Base-by-base conservation (phyloP, 164 flowering plant genomes). In the Tetrastigma voinierianum region DNA sequence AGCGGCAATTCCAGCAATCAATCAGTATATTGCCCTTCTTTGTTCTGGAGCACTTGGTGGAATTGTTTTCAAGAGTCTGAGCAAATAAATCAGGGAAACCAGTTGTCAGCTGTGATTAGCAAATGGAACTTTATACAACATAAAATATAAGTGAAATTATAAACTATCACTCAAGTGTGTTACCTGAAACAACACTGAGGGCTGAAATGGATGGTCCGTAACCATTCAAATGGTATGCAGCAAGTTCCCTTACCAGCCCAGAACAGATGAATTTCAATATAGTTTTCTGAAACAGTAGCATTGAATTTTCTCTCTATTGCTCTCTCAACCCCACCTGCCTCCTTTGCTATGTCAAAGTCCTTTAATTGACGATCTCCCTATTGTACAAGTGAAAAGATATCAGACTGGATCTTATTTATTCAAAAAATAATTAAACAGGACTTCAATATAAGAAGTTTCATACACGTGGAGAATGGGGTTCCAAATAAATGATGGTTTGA, bases 271-370 rank as follows among this genome's bases (percentile, higher is more conserved):
- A 76, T 76, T 65, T 76, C 76, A 18, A 76, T 48, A 59, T 74
- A 23, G 57, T 76, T 76, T n/a, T 76, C 67, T 9, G 76, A 46
- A 14, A 74, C 78, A 13, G n/a, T 54, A 9, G 55, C 64, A 44
- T 45, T 66, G 46, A 65, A 70, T 17, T 48, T 61, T 49, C 18
- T 73, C 9, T 20, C 8, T 15, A 70, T 45, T 17, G 80, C 77
- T 65, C 53, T 57, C 1, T 56, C 40, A 23, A 51, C 51, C 11
- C 80, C 76, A 55, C 77, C 72, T 53, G 82, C 77, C 58, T 57
- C 76, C 20, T 66, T 52, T 15, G 53, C 12, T 46, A 79, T 76
- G 25, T 76, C 72, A 54, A 77, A 77, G 54, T 77, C 77, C 61
- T 73, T 64, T 7, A 44, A 5, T 20, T 0, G 4, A 16, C 21